Percentiles rank a stretch among this genome's conserved stretches.
phyloP scores from a whole-genome alignment of 2,329 filamentous ascomycete genomes.

The Fusarium setosum region DNA sequence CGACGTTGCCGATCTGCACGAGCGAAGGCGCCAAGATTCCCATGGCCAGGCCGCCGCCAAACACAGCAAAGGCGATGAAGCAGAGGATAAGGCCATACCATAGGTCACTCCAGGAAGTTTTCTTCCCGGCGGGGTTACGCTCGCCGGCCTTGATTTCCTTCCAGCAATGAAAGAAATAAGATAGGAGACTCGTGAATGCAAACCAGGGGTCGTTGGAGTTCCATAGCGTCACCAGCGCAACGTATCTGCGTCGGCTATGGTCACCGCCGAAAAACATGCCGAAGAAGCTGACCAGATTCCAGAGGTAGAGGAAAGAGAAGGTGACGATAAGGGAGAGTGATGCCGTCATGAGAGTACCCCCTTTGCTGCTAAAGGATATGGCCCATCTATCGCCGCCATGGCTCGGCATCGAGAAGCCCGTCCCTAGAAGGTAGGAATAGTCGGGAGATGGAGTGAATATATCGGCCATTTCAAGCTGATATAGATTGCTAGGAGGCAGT shows the following conservation, averaged over 20 bases:
- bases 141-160: not conserved
- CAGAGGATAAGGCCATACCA: not conserved
- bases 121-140: no score
- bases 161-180: not conserved
- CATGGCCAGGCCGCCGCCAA: not conserved
- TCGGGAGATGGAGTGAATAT: not conserved
- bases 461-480: not conserved
- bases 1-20: not conserved
- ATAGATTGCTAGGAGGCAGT: not conserved
- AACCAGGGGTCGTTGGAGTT: conserved; percentile 2
- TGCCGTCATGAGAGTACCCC: not conserved
- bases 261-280: not conserved
- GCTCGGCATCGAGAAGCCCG: not conserved
- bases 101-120: not conserved
- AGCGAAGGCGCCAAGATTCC: not conserved
- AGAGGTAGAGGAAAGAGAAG: not conserved
- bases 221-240: not conserved
- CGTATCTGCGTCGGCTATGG: not conserved
- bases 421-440: not conserved
- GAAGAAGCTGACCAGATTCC: not conserved
- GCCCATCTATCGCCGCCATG: not conserved
- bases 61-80: not conserved
- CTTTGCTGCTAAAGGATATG: not conserved
- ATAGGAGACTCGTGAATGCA: not conserved
- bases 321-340: not conserved